These are phyloP conservation scores for Pilatotrama ljubarskyi DNA, from an alignment of 768 basidiomycete genomes.

Conservation along the genomic window DNA sequence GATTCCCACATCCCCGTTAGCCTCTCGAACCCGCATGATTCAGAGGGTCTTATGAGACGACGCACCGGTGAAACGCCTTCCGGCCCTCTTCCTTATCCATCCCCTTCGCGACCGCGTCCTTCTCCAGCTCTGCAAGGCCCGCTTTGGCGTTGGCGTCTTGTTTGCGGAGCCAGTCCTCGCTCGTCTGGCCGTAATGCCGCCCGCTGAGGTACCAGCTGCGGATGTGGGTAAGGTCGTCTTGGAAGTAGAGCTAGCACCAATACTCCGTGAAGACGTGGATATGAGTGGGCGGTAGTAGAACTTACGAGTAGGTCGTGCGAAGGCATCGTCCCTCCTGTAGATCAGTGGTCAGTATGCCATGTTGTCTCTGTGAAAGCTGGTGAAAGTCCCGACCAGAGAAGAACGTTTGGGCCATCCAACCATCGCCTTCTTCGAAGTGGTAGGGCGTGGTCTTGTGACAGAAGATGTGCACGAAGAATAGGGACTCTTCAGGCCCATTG, in stretches of 20 bases:
- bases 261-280: neutral
- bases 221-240: constrained; percentile 57
- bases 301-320: constrained; percentile 61
- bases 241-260: constrained; percentile 66
- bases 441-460: constrained; percentile 64
- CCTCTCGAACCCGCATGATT: too few relatives aligned
- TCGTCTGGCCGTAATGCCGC: constrained; percentile 60
- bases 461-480: constrained; percentile 72
- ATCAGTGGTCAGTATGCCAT: neutral
- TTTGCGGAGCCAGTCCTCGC: constrained; percentile 64
- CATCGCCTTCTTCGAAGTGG: constrained; percentile 67
- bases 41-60: neutral
- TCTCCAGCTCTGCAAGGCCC: constrained; percentile 49
- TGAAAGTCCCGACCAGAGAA: constrained; percentile 48
- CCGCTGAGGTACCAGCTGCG: constrained; percentile 65
- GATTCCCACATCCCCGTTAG: neutral
- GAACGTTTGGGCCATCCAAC: constrained; percentile 77
- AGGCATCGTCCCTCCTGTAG: constrained; percentile 67
- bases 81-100: constrained; percentile 46
- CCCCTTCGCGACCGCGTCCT: constrained; percentile 49
- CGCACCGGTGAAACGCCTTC: constrained; percentile 59
- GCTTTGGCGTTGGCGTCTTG: constrained; percentile 55
- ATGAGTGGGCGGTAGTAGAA: neutral
- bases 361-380: neutral
- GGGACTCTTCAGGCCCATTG: constrained; percentile 38